Conservation (phyloP, 257 asterid genomes). For the Nicotiana noctiflora region DNA sequence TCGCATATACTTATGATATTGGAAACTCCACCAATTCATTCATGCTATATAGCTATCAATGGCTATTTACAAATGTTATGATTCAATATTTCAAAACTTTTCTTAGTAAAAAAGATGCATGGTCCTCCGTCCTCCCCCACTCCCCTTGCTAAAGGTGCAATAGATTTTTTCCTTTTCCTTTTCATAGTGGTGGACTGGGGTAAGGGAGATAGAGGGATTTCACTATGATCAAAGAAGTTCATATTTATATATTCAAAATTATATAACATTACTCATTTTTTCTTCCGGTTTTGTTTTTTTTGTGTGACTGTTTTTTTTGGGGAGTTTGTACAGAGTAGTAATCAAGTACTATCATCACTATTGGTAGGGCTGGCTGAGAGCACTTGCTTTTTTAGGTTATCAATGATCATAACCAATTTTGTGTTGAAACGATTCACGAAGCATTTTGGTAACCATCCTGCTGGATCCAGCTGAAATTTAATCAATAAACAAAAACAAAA, state of each 20-base stretch:
- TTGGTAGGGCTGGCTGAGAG: constrained; percentile 52
- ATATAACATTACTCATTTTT: neutral
- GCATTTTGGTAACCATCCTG: constrained; percentile 92
- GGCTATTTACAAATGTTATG: neutral
- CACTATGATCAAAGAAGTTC: neutral
- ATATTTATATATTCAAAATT: neutral
- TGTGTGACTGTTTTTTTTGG: neutral
- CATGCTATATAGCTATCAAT: neutral
- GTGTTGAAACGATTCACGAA: constrained; percentile 83
- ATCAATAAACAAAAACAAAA: neutral
- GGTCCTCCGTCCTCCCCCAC: constrained; percentile 2
- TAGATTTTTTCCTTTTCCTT: neutral
- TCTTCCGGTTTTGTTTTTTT: neutral
- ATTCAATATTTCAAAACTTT: neutral
- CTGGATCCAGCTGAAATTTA: constrained; percentile 72
- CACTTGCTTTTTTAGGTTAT: constrained; percentile 80
- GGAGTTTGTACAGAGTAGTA: constrained; percentile 17
- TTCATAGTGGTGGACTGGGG: neutral
- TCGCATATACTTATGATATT: neutral
- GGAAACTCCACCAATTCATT: neutral
- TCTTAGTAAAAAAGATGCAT: neutral
- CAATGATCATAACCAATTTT: constrained; percentile 85
- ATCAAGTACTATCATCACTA: constrained; percentile 24
- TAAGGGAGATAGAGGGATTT: neutral
- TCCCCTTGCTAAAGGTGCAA: neutral